These are phyloP conservation scores for Metarhizium robertsii DNA, from an alignment of 2,329 filamentous ascomycete species.

Conservation along the genomic window DNA sequence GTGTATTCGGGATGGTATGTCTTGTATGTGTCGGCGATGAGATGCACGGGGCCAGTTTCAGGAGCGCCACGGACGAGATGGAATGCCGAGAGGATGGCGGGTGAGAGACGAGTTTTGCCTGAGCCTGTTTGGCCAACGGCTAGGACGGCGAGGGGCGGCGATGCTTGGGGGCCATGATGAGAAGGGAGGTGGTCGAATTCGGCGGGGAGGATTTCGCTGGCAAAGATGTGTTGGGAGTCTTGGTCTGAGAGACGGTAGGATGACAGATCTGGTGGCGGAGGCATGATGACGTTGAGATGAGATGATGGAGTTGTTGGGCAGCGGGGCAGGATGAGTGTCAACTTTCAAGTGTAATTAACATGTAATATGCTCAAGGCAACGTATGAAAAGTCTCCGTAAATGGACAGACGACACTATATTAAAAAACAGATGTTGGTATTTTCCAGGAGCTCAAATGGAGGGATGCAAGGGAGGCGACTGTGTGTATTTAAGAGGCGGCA, in stretches of 20 bases:
- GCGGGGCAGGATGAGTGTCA: too few species aligned
- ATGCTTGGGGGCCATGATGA: slow-evolving; percentile 3
- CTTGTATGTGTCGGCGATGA: slow-evolving; percentile 41
- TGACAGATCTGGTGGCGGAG: slow-evolving; percentile 18
- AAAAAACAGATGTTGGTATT: too few species aligned
- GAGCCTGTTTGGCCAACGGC: slow-evolving; percentile 39
- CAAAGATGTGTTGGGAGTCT: slow-evolving; percentile 22
- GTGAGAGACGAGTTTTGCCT: slow-evolving; percentile 36
- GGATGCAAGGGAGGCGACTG: too few species aligned
- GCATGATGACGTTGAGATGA: not conserved
- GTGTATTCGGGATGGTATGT: slow-evolving; percentile 34
- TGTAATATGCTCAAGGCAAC: too few species aligned
- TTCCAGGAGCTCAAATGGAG: too few species aligned
- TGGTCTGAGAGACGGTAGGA: slow-evolving; percentile 21
- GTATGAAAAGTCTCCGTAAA: too few species aligned
- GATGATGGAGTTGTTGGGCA: not conserved
- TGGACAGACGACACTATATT: too few species aligned
- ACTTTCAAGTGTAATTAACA: too few species aligned
- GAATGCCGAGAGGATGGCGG: slow-evolving; percentile 25
- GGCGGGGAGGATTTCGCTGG: slow-evolving; percentile 19
- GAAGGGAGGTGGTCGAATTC: slow-evolving; percentile 19
- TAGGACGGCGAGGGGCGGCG: slow-evolving; percentile 29
- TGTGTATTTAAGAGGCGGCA: too few species aligned
- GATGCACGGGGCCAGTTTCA: slow-evolving; percentile 22
- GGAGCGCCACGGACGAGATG: slow-evolving; percentile 1